Evolutionary conservation across 441 rosid species (phyloP).

Genomic region (Populus hybrid): DNA sequence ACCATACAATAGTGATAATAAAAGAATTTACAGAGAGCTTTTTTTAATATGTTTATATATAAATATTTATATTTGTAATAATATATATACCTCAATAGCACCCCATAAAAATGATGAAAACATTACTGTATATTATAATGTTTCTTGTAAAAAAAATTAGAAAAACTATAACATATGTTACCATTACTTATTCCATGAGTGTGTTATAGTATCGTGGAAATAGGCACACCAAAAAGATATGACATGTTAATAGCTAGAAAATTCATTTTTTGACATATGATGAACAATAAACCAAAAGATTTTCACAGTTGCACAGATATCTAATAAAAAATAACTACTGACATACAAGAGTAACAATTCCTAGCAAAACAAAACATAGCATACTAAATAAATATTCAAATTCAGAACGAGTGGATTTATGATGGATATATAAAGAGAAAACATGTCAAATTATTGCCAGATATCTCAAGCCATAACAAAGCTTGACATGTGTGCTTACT

Average conservation of each 20-base stretch:
- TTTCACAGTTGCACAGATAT: not conserved
- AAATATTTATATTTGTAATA: not conserved
- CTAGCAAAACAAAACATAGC: not conserved
- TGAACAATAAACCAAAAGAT: not conserved
- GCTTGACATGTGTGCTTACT: constrained; percentile 41
- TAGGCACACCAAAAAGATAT: not conserved
- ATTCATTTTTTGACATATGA: not conserved
- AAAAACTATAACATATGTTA: not conserved
- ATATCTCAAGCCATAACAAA: constrained; percentile 12
- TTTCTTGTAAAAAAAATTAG: not conserved
- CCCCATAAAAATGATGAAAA: not conserved
- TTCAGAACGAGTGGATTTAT: not conserved
- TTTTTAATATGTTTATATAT: too few relatives aligned
- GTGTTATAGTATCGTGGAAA: not conserved
- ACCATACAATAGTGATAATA: not conserved
- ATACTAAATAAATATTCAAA: not conserved
- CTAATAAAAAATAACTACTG: not conserved
- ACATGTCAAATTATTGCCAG: constrained; percentile 4
- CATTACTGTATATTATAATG: not conserved
- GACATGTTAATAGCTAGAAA: not conserved
- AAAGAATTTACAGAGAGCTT: too few relatives aligned
- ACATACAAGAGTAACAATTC: not conserved
- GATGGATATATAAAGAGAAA: not conserved
- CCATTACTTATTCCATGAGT: not conserved
- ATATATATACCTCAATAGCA: too few relatives aligned